Percentiles rank a stretch among this genome's conserved stretches.
Evolutionary conservation across 805 yeast genomes (phyloP).

Genomic region (Clavispora asparagi): DNA sequence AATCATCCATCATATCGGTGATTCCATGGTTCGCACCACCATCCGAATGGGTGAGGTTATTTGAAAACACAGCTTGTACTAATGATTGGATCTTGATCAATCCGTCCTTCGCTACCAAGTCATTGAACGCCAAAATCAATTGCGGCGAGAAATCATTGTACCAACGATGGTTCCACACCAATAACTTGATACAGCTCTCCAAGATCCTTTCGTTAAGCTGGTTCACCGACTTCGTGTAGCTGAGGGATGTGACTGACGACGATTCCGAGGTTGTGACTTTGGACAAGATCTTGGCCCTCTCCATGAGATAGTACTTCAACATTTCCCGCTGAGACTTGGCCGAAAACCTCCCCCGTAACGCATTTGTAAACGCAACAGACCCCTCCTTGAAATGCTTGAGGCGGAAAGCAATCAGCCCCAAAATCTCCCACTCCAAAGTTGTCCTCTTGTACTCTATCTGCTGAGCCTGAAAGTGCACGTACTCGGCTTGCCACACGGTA

Average conservation of each 20-base stretch:
- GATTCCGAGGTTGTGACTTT: slow-evolving; percentile 15
- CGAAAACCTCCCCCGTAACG: slow-evolving; percentile 70
- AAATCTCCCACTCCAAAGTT: slow-evolving; percentile 86
- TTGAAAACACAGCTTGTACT: slow-evolving; percentile 60
- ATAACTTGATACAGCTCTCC: slow-evolving; percentile 64
- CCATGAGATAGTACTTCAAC: slow-evolving; percentile 57
- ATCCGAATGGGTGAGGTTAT: slow-evolving; percentile 19
- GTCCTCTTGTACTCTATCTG: slow-evolving; percentile 72
- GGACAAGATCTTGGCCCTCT: slow-evolving; percentile 33
- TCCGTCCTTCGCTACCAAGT: slow-evolving; percentile 71
- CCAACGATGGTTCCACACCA: slow-evolving; percentile 99
- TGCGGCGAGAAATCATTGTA: slow-evolving; percentile 82
- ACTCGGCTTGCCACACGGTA: slow-evolving; percentile 92
- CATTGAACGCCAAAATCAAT: slow-evolving; percentile 51
- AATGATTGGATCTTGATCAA: slow-evolving; percentile 69
- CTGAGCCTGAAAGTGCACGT: slow-evolving; percentile 83
- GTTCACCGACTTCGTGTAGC: slow-evolving; percentile 33
- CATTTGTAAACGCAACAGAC: slow-evolving; percentile 71
- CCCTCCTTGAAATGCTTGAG: slow-evolving; percentile 87
- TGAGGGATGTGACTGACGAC: slow-evolving; percentile 19
- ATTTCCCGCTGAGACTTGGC: slow-evolving; percentile 74
- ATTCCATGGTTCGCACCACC: slow-evolving; percentile 47
- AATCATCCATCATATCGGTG: slow-evolving; percentile 48
- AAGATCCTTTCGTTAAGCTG: slow-evolving; percentile 54
- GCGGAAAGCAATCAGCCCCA: slow-evolving; percentile 82